Evolutionary conservation across 2,329 filamentous ascomycete genomes (phyloP).

Genomic region (Seiridium cupressi): DNA sequence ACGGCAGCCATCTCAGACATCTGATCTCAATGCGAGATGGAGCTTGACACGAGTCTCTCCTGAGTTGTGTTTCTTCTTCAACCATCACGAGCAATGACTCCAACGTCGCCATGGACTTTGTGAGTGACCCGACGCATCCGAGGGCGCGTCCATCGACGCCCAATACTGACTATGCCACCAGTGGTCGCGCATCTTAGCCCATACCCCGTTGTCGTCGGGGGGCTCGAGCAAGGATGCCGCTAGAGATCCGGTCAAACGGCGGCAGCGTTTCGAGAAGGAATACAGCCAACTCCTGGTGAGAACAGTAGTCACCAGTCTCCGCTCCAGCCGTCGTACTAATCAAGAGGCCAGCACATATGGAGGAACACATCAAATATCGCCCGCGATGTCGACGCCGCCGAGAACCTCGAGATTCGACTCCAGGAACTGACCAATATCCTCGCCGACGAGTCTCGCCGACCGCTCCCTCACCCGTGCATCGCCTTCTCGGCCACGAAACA

Average conservation of each 20-base stretch:
- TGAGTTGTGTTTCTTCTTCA: constrained; percentile 8
- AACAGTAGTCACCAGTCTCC: constrained; percentile 4
- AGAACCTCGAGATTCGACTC: constrained; percentile 60
- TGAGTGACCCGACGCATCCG: constrained; percentile 20
- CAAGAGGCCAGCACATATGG: constrained; percentile 52
- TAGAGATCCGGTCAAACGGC: constrained; percentile 61
- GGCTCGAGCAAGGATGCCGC: constrained; percentile 57
- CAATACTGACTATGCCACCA: constrained; percentile 28
- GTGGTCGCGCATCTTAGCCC: constrained; percentile 68
- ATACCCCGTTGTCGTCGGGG: constrained; percentile 55
- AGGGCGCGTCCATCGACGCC: constrained; percentile 4
- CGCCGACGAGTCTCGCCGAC: constrained; percentile 83
- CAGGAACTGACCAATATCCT: constrained; percentile 70
- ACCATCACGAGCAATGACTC: constrained; percentile 40
- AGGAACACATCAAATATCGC: constrained; percentile 59
- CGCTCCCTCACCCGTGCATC: constrained; percentile 88
- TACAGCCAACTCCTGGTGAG: constrained; percentile 61
- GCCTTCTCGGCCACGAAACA: constrained; percentile 82
- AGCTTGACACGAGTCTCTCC: not conserved
- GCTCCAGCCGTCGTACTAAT: not conserved
- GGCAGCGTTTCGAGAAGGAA: constrained; percentile 66
- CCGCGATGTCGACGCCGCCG: constrained; percentile 59
- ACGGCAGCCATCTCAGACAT: constrained; percentile 6
- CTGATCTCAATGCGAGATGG: constrained; percentile 9
- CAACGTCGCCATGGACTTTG: constrained; percentile 55